Conservation (phyloP, 371 early-diverging fungal species). For the Mortierella sp. region DNA sequence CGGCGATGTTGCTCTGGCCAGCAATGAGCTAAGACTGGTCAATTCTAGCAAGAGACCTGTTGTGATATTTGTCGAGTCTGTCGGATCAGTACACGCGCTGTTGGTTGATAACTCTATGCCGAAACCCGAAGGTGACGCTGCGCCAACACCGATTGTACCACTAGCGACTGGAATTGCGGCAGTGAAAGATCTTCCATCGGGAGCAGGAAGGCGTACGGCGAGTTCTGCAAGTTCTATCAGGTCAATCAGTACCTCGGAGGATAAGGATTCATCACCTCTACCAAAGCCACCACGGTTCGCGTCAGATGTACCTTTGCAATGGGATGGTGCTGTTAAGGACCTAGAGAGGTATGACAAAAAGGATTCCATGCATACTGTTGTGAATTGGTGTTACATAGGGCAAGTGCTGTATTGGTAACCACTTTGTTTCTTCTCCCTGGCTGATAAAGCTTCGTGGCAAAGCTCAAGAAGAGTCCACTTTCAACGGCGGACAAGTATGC, state of each 20-base stretch:
- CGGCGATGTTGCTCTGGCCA: no score
- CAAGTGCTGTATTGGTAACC: background rate
- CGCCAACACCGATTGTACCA: slow-evolving; percentile 31
- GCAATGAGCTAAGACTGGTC: slow-evolving; percentile 22
- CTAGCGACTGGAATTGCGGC: slow-evolving; percentile 9
- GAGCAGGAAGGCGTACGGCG: no score
- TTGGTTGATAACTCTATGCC: slow-evolving; percentile 23
- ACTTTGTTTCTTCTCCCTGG: no score
- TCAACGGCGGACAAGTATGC: slow-evolving; percentile 24
- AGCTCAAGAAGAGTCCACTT: slow-evolving; percentile 21
- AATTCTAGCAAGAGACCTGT: slow-evolving; percentile 40
- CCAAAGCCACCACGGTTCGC: slow-evolving; percentile 41
- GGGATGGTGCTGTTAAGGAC: slow-evolving; percentile 31
- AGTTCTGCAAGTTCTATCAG: slow-evolving; percentile 32
- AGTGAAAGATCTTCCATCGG: slow-evolving; percentile 19
- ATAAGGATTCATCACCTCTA: slow-evolving; percentile 21
- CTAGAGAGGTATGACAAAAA: slow-evolving; percentile 30
- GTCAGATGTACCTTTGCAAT: slow-evolving; percentile 39
- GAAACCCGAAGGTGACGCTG: slow-evolving; percentile 24
- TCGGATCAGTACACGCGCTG: slow-evolving; percentile 37
- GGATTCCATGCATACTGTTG: background rate
- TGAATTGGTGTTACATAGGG: background rate
- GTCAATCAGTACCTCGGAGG: slow-evolving; percentile 18
- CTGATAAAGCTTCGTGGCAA: slow-evolving; percentile 23
- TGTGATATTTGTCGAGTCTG: slow-evolving; percentile 29